These are phyloP conservation scores for Fusarium sp. DNA, from an alignment of 2,329 filamentous ascomycete species.

Conservation along the genomic window DNA sequence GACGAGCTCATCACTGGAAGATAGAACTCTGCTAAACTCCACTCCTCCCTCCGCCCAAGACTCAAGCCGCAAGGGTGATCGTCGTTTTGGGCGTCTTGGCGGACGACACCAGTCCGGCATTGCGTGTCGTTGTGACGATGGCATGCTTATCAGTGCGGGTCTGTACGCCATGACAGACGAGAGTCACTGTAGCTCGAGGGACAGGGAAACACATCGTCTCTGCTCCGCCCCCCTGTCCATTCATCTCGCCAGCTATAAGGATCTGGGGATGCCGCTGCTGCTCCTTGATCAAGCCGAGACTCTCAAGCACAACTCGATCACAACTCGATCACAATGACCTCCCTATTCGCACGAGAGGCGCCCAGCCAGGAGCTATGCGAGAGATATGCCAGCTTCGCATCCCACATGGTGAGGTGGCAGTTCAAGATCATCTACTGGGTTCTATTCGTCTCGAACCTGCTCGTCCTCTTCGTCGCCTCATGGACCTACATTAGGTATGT, in stretches of 20 bases:
- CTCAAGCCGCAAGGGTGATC: conserved; percentile 45
- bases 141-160: conserved; percentile 30
- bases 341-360: conserved; percentile 37
- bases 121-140: conserved; percentile 46
- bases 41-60: conserved; percentile 16
- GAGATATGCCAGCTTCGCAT: conserved; percentile 62
- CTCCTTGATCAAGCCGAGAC: not conserved
- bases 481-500: conserved; percentile 59
- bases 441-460: conserved; percentile 61
- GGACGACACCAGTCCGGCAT: conserved; percentile 39
- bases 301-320: conserved; percentile 4
- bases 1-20: conserved; percentile 5
- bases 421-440: conserved; percentile 65
- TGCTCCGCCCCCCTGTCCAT: conserved; percentile 18
- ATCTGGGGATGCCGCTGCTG: conserved; percentile 5
- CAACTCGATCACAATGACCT: conserved; percentile 35
- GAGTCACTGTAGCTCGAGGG: conserved; percentile 12
- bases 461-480: conserved; percentile 62
- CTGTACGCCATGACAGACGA: conserved; percentile 36
- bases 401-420: conserved; percentile 58
- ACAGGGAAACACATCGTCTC: not conserved
- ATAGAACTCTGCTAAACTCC: conserved; percentile 6
- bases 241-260: conserved; percentile 34
- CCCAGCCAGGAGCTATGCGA: conserved; percentile 51
- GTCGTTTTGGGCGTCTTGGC: conserved; percentile 44